These are phyloP conservation scores for Gremmenia infestans DNA, from an alignment of 2,329 filamentous ascomycete species.

Conservation along the genomic window DNA sequence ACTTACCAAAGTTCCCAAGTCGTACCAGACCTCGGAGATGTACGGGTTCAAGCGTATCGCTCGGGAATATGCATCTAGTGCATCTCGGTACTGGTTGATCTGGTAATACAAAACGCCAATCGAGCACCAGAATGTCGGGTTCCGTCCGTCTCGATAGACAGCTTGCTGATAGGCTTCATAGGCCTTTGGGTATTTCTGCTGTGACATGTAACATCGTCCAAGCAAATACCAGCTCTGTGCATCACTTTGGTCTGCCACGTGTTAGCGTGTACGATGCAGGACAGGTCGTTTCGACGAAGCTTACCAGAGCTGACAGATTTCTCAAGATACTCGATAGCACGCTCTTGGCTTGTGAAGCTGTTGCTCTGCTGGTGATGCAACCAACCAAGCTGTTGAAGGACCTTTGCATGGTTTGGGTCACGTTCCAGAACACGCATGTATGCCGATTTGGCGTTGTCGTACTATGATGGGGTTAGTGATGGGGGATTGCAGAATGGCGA, in stretches of 20 bases:
- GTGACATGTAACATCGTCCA: constrained; percentile 97
- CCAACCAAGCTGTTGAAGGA: constrained; percentile 96
- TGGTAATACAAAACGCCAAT: constrained; percentile 99
- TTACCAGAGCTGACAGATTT: constrained; percentile 90
- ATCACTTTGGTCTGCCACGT: constrained; percentile 73
- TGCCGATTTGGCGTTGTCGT: constrained; percentile 85
- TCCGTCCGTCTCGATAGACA: constrained; percentile 94
- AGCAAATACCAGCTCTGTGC: constrained; percentile 98
- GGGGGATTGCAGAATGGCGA: background rate
- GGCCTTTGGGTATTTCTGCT: constrained; percentile 97
- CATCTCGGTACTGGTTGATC: constrained; percentile 98
- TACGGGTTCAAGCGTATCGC: constrained; percentile 96
- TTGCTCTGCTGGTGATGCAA: constrained; percentile 94
- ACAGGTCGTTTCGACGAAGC: constrained; percentile 33
- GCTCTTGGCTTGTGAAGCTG: constrained; percentile 86
- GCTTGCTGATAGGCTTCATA: constrained; percentile 99
- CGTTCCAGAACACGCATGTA: constrained; percentile 91
- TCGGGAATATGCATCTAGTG: constrained; percentile 92
- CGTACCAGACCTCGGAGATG: constrained; percentile 99
- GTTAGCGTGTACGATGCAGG: constrained; percentile 28
- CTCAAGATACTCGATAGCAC: constrained; percentile 94
- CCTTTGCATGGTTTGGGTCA: constrained; percentile 95
- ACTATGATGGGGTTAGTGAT: constrained; percentile 49
- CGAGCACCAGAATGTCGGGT: constrained; percentile 99
- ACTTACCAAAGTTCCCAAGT: constrained; percentile 88